These are phyloP conservation scores for Zoysia matrella DNA, from an alignment of 202 grass and related monocot genomes.

Conservation along the genomic window DNA sequence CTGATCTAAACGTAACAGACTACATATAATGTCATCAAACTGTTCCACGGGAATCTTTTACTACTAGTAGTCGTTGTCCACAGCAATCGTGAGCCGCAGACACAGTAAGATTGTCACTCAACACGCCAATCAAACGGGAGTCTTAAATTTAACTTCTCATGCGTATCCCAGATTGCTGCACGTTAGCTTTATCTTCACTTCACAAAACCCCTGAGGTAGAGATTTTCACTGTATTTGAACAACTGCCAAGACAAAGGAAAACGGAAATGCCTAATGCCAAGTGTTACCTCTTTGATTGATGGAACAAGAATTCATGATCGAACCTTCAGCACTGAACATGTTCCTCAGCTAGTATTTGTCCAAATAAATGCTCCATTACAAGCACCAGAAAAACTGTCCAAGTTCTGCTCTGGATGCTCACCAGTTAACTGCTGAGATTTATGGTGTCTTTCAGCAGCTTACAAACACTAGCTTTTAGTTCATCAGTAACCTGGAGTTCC, in stretches of 20 bases:
- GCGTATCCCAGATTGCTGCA: slow-evolving; percentile 21
- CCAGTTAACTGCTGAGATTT: slow-evolving; percentile 60
- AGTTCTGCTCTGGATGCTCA: not conserved
- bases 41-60: slow-evolving; percentile 6
- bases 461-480: slow-evolving; percentile 64
- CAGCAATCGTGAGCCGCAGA: not conserved
- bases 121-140: not conserved
- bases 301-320: not conserved
- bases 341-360: not conserved
- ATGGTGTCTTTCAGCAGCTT: slow-evolving; percentile 78
- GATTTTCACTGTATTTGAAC: not conserved
- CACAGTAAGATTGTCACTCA: not conserved
- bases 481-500: slow-evolving; percentile 44
- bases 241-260: not conserved
- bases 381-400: not conserved
- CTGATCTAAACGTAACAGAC: slow-evolving; percentile 15
- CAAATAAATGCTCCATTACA: slow-evolving; percentile 22
- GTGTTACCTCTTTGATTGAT: not conserved
- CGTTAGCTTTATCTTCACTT: not conserved
- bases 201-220: not conserved
- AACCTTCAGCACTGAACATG: slow-evolving; percentile 10
- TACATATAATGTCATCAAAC: slow-evolving; percentile 2
- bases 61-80: not conserved
- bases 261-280: not conserved
- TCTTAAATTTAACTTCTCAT: not conserved